A percentile compares a stretch with the other conserved stretches of the same genome.
Evolutionary conservation across 768 basidiomycete genomes (phyloP).

Genomic region (Trametes elegans): DNA sequence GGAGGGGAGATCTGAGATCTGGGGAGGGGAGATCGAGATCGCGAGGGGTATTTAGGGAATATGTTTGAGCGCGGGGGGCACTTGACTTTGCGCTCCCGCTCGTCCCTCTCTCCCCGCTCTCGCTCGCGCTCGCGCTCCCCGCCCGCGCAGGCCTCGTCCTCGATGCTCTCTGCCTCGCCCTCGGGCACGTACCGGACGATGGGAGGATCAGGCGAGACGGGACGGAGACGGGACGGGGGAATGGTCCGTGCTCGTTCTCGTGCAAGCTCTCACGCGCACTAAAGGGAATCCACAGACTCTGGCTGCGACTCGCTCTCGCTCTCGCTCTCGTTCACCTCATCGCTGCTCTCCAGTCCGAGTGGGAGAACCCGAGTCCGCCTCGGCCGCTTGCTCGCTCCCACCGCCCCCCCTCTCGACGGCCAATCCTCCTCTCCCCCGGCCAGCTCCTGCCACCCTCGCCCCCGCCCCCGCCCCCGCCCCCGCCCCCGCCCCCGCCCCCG

Average conservation of each 20-base stretch:
- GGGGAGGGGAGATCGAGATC: not conserved
- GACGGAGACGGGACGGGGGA: not conserved
- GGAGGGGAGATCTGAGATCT: conserved; percentile 1
- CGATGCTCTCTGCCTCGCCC: no score
- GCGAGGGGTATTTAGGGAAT: not conserved
- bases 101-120: not conserved
- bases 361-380: not conserved
- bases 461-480: not conserved
- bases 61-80: not conserved
- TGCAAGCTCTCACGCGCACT: not conserved
- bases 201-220: not conserved
- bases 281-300: not conserved
- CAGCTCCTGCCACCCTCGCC: not conserved
- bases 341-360: not conserved
- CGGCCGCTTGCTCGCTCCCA: not conserved
- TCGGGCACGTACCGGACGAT: no score
- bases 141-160: no score
- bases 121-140: not conserved
- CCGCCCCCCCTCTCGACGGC: not conserved
- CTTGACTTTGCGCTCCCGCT: not conserved
- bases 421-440: not conserved
- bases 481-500: not conserved
- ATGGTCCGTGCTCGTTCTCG: not conserved
- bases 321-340: not conserved
- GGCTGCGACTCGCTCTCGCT: not conserved